Evolutionary conservation across 2,329 filamentous ascomycete species (phyloP).

Genomic region (Monilinia vaccinii-corymbosi): DNA sequence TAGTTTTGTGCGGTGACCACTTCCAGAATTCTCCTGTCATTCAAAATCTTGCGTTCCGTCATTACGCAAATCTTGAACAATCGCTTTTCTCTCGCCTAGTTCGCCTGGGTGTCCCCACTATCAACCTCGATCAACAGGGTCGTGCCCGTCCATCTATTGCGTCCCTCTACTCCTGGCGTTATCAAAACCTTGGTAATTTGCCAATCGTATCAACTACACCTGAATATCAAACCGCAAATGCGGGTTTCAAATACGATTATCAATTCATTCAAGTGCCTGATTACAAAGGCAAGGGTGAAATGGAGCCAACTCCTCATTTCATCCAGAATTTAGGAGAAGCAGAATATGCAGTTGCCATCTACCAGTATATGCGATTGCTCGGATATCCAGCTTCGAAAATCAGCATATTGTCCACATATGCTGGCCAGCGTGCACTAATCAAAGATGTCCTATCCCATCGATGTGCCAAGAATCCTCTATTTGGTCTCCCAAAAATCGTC

Average conservation of each 20-base stretch:
- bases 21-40: constrained; percentile 94
- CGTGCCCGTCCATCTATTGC: constrained; percentile 82
- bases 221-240: constrained; percentile 76
- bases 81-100: constrained; percentile 88
- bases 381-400: constrained; percentile 72
- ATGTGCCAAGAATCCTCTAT: constrained; percentile 74
- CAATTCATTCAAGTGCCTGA: constrained; percentile 95
- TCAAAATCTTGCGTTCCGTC: constrained; percentile 85
- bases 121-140: constrained; percentile 87
- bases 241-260: constrained; percentile 87
- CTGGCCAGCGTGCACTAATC: constrained; percentile 82
- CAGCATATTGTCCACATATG: constrained; percentile 86
- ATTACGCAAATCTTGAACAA: constrained; percentile 94
- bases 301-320: constrained; percentile 86
- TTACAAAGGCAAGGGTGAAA: constrained; percentile 84
- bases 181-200: constrained; percentile 69
- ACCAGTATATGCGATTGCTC: constrained; percentile 92
- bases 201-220: constrained; percentile 57
- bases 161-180: constrained; percentile 87
- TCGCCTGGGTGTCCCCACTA: constrained; percentile 81
- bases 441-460: constrained; percentile 77
- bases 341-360: constrained; percentile 92
- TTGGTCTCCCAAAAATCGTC: constrained; percentile 81
- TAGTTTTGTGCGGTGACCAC: constrained; percentile 91
- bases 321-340: constrained; percentile 95